Percentiles rank a stretch among this genome's conserved stretches.
Conservation (phyloP, 345 rosid genomes). For the Eucalyptus dawsonii region DNA sequence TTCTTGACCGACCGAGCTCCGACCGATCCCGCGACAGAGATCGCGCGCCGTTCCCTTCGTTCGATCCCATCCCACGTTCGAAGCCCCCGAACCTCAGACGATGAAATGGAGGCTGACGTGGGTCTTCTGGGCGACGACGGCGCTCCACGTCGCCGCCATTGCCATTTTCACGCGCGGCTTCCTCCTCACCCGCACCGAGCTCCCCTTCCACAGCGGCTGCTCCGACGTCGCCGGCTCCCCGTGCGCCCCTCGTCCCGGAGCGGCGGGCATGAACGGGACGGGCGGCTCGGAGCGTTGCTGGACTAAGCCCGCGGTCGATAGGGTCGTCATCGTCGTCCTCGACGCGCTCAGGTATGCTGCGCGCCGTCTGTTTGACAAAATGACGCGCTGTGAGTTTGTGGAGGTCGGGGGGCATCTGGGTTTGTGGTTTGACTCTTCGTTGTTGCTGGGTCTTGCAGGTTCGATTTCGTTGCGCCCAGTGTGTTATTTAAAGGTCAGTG, state of each 20-base stretch:
- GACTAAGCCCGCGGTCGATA: conserved; percentile 65
- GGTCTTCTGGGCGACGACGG: conserved; percentile 17
- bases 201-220: conserved; percentile 54
- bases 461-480: conserved; percentile 83
- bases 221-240: conserved; percentile 59
- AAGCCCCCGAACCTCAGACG: background rate
- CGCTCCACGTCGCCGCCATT: conserved; percentile 46
- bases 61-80: background rate
- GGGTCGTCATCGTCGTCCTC: conserved; percentile 60
- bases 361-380: background rate
- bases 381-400: background rate
- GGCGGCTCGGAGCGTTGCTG: conserved; percentile 21
- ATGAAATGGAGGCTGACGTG: background rate
- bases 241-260: conserved; percentile 19
- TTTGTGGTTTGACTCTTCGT: background rate
- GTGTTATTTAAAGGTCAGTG: conserved; percentile 42
- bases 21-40: background rate
- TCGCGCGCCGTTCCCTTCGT: background rate
- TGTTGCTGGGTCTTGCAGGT: conserved; percentile 16
- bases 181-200: conserved; percentile 90
- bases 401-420: background rate
- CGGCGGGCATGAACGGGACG: background rate
- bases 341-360: conserved; percentile 60
- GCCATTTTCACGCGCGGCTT: conserved; percentile 73
- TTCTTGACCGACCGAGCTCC: background rate